Evolutionary conservation across 441 rosid genomes (phyloP), one percentile per base, ranked within the genome.

Genomic region (Rhodomyrtus psidioides): DNA sequence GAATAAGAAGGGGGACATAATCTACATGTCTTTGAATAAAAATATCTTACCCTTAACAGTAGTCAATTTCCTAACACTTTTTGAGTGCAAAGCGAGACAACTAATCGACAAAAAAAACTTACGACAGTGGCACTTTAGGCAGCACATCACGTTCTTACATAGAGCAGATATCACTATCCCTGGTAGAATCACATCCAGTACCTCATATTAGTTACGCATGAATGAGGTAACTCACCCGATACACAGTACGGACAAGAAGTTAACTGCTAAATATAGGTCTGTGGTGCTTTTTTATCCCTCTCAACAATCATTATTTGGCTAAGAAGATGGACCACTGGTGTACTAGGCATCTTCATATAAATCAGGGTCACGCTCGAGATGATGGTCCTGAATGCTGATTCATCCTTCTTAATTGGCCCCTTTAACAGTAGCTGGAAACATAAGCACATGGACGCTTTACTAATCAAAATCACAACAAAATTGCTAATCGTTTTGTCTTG

Each of bases 401-500:
- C 81, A 39, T 70, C 51, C 27, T 55, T 55, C 82, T 88, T 84
- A 86, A 89, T 88, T 86, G 90, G 84, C 88, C 92, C 89, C 85
- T 88, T 74, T 85, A 88, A 87, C 83, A 82, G 49, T 86, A 85
- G 83, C 49, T 84, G 83, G 89, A 86, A 90, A 89, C 93, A 90
- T 60, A 82, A 87, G 92, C 93, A 90, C 93, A 91, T 91, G 93
- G 85, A 87, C 82, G 81, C 84, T 87, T 83, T 55, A 84, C 84
- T 85, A 87, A 85, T 89, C 86, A 91, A 90, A 87, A 87, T 88
- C 90, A 89, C 83, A 84, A 86, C 86, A 88, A 87, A 87, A 59
- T 81, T 75, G 81, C 84, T 85, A 74, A 83, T 83, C 70, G 51
- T 85, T 84, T 87, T 87, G 89, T 92, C 91, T 82, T 85, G 82